Base-by-base conservation (phyloP, 2,329 filamentous ascomycete species). In the Diaporthe caulivora region DNA sequence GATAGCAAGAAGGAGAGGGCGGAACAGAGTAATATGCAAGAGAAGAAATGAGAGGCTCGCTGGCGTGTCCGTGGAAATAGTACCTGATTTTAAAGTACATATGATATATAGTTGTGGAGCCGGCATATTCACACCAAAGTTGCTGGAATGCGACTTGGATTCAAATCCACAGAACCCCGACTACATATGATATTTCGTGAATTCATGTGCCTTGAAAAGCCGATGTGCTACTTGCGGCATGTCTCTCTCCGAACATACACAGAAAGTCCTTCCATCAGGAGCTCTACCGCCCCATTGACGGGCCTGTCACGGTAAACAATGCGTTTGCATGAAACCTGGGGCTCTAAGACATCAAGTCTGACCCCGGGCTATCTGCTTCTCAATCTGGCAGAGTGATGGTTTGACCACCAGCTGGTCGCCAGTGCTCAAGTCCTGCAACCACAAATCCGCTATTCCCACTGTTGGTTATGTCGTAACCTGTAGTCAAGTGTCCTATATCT, bases 41-140 rank as follows among this genome's bases (percentile, higher is more conserved):
- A 42, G 26, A 72, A 60, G 21, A 51, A 29, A 65, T 65, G 29
- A 65, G 44, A 65, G 62, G 42, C 44, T 13, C 62, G 62, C 62
- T 51, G 62, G 62, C 62, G 62, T 65, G 62, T 65, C 62, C 62
- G 10, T 65, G 44, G 62, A 65, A 65, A 51, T 26, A 34, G 29
- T 51, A 21, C 18, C n/a, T 51, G 62, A 51, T 65, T 51, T 29
- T 21, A 37, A 3, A 17, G 29, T 51, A 51, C 31, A 13, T 31
- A 65, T 21, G 44, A 24, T 37, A 40, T 51, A 37, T 65, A 37
- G 44, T 65, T 40, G 44, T 37, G 44, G 44, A 65, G 62, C 44
- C 44, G 31, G n/a, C 29, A 51, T 37, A 49, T n/a, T 65, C 29
- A 51, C 3, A 18, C 21, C 26, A 8, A 37, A 24, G 26, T 18